Base-by-base conservation (phyloP, 805 yeast species). In the Scheffersomyces stipitis region DNA sequence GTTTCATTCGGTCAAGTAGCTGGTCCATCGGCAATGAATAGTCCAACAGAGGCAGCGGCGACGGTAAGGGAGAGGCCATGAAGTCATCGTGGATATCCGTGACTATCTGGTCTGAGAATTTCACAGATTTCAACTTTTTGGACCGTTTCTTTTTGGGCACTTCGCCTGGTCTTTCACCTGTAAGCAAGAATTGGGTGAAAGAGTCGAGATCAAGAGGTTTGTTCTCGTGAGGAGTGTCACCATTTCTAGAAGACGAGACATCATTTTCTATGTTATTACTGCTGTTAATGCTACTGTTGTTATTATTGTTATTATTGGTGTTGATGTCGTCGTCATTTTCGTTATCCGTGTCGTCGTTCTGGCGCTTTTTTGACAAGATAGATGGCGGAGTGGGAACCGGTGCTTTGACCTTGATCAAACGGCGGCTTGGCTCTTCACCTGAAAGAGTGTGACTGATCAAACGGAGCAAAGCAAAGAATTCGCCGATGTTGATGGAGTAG, bases 381-480 rank as follows among this genome's bases (percentile, higher is more conserved):
- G 96, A 80, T 26, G 79, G 77, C 3, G 98, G 98, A 37, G 73
- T 72, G 1, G 95, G 95, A 13, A 87, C 76, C 0, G 85, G 78
- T 0, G 95, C 85, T 40, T 61, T 58, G 12, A 66, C 54, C 38
- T 67, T 60, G 26, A 87, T 75, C 52, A 80, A 61, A 15, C 66
- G 60, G 44, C 87, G 64, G 18, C 69, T 58, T 3, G 87, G 83
- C n/a, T 70, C 55, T 23, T 60, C 49, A 2, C 83, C 83, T 36
- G 62, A 60, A 13, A 86, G 58, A 0, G 83, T 69, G 57, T 87
- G 96, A 14, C 95, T 76, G 10, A 89, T 73, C 15, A 93, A 73
- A 49, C 99, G 71, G 36, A 91, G 57, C 26, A 88, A 73, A 0
- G 96, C 96, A 64, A 86, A 93, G 62, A 93, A 91, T 58, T 89